Conservation (phyloP, 1,284 basidiomycete genomes). For the Ustilago trichophora region DNA sequence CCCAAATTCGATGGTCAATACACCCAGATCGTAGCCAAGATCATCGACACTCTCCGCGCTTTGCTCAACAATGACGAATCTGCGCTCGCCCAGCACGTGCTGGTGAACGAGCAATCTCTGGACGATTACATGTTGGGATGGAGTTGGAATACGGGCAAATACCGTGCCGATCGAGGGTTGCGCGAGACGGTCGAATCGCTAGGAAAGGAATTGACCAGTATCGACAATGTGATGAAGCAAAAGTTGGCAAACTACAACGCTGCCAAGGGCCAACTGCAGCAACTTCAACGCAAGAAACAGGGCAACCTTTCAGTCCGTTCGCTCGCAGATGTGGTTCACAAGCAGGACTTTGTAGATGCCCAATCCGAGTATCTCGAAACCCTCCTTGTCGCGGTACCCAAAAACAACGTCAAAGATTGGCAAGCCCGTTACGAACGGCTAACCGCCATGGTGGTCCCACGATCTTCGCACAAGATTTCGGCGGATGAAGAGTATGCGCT, state of each 20-base stretch:
- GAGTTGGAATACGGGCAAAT: slow-evolving; percentile 86
- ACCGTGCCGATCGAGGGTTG: slow-evolving; percentile 80
- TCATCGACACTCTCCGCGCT: slow-evolving; percentile 90
- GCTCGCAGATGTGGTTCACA: slow-evolving; percentile 83
- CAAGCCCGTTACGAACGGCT: slow-evolving; percentile 86
- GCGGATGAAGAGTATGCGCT: slow-evolving; percentile 90
- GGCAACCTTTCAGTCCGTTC: slow-evolving; percentile 92
- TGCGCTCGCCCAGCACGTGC: slow-evolving; percentile 82
- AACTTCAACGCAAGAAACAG: slow-evolving; percentile 94
- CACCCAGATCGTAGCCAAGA: slow-evolving; percentile 86
- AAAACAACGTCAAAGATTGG: slow-evolving; percentile 87
- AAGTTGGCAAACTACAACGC: slow-evolving; percentile 92
- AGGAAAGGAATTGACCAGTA: slow-evolving; percentile 72
- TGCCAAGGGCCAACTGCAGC: slow-evolving; percentile 89
- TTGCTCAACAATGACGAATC: slow-evolving; percentile 86
- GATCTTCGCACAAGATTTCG: slow-evolving; percentile 79
- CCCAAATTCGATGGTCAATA: slow-evolving; percentile 91
- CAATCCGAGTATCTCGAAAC: slow-evolving; percentile 95
- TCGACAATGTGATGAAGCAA: slow-evolving; percentile 70
- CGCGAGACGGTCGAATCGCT: slow-evolving; percentile 82
- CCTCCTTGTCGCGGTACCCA: slow-evolving; percentile 90
- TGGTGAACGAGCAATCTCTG: slow-evolving; percentile 82
- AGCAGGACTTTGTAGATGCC: slow-evolving; percentile 78
- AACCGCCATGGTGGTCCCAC: slow-evolving; percentile 90
- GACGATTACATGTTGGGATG: slow-evolving; percentile 79